Conservation (phyloP, 2,329 filamentous ascomycete genomes). For the Harringtonia lauricola region DNA sequence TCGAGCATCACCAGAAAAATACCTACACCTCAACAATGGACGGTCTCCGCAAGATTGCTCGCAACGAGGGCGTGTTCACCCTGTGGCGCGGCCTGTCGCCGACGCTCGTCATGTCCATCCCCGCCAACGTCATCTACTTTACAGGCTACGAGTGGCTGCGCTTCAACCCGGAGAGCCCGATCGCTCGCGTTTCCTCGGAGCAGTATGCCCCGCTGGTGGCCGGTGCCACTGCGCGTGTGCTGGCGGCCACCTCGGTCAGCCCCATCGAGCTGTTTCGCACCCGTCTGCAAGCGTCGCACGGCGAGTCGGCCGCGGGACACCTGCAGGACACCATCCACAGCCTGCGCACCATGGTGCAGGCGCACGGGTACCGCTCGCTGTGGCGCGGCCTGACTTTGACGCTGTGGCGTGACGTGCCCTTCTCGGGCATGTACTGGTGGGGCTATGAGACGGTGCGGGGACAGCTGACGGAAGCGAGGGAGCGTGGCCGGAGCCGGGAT, state of each 20-base stretch:
- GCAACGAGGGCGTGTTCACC: conserved; percentile 77
- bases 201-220: conserved; percentile 70
- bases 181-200: conserved; percentile 52
- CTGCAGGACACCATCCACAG: conserved; percentile 70
- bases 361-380: conserved; percentile 66
- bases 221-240: conserved; percentile 64
- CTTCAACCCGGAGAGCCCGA: conserved; percentile 59
- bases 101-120: conserved; percentile 86
- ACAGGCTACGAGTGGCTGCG: conserved; percentile 95
- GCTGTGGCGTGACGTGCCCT: conserved; percentile 93
- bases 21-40: conserved; percentile 88
- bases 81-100: conserved; percentile 93
- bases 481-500: conserved; percentile 32
- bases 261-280: conserved; percentile 94
- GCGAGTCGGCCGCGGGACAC: conserved; percentile 50
- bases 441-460: conserved; percentile 82
- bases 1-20: conserved; percentile 73
- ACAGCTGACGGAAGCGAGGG: conserved; percentile 57
- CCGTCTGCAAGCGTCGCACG: conserved; percentile 69
- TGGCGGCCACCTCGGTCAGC: conserved; percentile 73
- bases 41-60: conserved; percentile 84
- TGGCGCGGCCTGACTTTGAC: conserved; percentile 89
- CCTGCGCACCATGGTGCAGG: conserved; percentile 66
- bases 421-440: conserved; percentile 97
- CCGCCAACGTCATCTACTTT: conserved; percentile 96